Base-by-base conservation (phyloP, 192 early-diverging fungal species). In the Gigaspora rosea region DNA sequence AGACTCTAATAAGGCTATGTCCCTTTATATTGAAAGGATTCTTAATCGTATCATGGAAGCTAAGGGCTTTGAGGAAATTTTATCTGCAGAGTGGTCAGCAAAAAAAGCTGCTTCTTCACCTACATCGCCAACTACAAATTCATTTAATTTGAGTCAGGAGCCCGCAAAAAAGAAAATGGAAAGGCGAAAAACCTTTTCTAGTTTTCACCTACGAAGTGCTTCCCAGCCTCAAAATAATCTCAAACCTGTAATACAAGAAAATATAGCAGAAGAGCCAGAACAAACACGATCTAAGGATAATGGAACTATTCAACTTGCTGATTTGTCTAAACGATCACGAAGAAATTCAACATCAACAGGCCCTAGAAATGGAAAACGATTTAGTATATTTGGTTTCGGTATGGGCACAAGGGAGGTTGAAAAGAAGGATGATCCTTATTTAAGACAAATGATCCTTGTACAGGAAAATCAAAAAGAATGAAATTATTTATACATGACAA, bases 11-110 rank as follows among this genome's bases (percentile, higher is more conserved):
- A 89, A 88, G 27, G 89, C 90, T 5, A 80, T 94, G 67, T 78
- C 82, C 73, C 83, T 92, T 16, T 94, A 94, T 73, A 88, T 94
- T 82, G 86, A 91, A 80, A 94, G 92, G 79, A 93, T 94, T 59
- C 81, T 94, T 46, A 82, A 85, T 62, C 89, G 90, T 79, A 94
- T 94, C 81, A 85, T 94, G 78, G 81, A 88, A 32, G 52, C 32
- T n/a, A 16, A 65, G 36, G 64, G 75, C 10, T 63, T 41, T n/a
- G 75, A 76, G 35, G 54, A 76, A 36, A 18, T 76, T 67, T 67
- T 76, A 22, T 54, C 75, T 33, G 32, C n/a, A 2, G 54, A 76
- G 8, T 63, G 72, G 72, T 51, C 68, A 12, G 41, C 47, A 35
- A 65, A 47, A 18, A 18, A 47, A 15, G 7, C 74, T 35, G 22